A percentile compares a stretch with the other conserved stretches of the same genome.
These are phyloP conservation scores for Leptographium galeiforme DNA, from an alignment of 2,329 filamentous ascomycete genomes.

Conservation along the genomic window DNA sequence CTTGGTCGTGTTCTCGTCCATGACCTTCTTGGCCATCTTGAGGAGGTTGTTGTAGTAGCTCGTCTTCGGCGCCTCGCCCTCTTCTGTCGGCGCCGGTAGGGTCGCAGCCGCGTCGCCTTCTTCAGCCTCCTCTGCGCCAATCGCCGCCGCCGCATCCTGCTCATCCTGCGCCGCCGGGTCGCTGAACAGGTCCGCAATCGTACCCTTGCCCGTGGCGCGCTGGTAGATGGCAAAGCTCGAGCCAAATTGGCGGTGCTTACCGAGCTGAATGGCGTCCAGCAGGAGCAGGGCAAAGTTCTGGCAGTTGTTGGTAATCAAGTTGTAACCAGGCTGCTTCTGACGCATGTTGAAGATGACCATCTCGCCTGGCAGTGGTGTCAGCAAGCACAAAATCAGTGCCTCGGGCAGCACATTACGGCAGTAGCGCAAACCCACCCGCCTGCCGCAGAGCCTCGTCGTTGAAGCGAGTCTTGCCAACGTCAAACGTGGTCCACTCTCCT, in stretches of 20 bases:
- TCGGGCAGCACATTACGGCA: no score
- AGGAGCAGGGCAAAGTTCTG: slow-evolving; percentile 41
- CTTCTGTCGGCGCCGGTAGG: slow-evolving; percentile 3
- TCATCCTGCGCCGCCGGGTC: neutral
- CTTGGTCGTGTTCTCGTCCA: slow-evolving; percentile 40
- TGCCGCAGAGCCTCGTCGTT: slow-evolving; percentile 39
- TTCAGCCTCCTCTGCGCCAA: slow-evolving; percentile 17
- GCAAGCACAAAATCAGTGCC: no score
- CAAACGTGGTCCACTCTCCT: slow-evolving; percentile 36
- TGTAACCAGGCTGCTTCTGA: slow-evolving; percentile 34
- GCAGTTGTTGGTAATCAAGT: slow-evolving; percentile 47
- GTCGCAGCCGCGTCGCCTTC: slow-evolving; percentile 14
- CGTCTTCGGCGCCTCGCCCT: slow-evolving; percentile 7
- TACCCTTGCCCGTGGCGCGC: slow-evolving; percentile 32
- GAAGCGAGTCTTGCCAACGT: slow-evolving; percentile 38
- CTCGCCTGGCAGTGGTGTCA: slow-evolving; percentile 24
- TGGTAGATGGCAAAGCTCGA: slow-evolving; percentile 41
- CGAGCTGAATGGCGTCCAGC: slow-evolving; percentile 40
- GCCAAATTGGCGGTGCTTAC: slow-evolving; percentile 35
- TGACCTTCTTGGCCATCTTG: slow-evolving; percentile 35
- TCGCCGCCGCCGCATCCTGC: slow-evolving; percentile 12
- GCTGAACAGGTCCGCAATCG: slow-evolving; percentile 36
- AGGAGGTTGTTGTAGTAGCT: slow-evolving; percentile 25
- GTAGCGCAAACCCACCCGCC: slow-evolving; percentile 21
- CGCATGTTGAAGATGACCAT: slow-evolving; percentile 39